These are phyloP conservation scores for Phytophthora pluvialis DNA, from an alignment of 352 stramenopile species.

Conservation along the genomic window DNA sequence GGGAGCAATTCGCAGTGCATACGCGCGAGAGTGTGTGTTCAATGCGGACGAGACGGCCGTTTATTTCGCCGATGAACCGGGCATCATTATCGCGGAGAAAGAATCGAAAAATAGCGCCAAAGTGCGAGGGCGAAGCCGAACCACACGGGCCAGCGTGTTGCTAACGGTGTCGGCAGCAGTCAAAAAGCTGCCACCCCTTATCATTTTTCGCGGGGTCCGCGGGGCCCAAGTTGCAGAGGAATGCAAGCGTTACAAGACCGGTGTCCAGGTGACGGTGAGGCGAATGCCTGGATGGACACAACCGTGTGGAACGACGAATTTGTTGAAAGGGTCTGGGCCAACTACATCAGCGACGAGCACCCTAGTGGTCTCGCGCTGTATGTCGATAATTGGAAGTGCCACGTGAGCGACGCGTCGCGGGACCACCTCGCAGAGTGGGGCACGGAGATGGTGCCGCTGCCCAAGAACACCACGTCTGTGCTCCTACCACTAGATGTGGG, in stretches of 20 bases:
- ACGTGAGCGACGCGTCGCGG: too few relatives aligned
- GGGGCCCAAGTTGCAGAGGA: not conserved
- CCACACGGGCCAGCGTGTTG: not conserved
- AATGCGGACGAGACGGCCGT: not conserved
- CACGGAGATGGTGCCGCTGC: too few relatives aligned
- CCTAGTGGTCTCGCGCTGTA: conserved; percentile 3
- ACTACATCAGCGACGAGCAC: conserved; percentile 6
- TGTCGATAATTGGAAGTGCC: not conserved
- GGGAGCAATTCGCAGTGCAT: not conserved
- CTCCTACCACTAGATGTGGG: too few relatives aligned
- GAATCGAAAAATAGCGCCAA: not conserved
- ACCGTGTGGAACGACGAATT: not conserved
- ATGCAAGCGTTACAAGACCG: not conserved
- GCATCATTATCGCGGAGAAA: not conserved
- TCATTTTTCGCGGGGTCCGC: not conserved
- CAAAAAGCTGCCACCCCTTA: not conserved
- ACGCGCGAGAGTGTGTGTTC: not conserved
- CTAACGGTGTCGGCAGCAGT: not conserved
- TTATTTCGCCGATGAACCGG: not conserved
- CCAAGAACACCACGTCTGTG: not conserved
- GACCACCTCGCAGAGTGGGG: too few relatives aligned
- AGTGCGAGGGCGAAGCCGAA: not conserved
- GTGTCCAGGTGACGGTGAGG: not conserved
- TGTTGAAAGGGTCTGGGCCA: not conserved
- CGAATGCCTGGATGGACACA: conserved; percentile 1